Base-by-base conservation (phyloP, 2,329 filamentous ascomycete genomes). In the Immersiporthe knoxdaviesiana region DNA sequence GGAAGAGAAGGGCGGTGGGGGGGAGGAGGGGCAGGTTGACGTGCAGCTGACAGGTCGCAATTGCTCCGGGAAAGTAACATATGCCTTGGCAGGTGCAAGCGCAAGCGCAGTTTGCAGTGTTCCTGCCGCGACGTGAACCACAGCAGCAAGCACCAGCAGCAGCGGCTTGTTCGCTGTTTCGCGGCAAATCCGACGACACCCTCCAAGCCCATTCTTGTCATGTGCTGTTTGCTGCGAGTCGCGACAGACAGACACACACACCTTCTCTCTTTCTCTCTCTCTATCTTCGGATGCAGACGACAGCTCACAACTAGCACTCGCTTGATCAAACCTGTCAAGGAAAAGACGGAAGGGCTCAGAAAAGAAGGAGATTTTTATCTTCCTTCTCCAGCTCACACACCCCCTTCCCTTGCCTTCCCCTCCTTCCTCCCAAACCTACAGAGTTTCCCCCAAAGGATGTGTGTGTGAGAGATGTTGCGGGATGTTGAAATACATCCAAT, bases 11-110 rank as follows among this genome's bases (percentile, higher is more conserved):
- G 18, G n/a, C n/a, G n/a, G n/a, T n/a, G n/a, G n/a, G n/a, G n/a
- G n/a, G 35, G 8, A 35, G 24, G 24, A 27, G 10, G 18, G 4
- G 5, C 30, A n/a, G 10, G 60, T 30, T 63, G 60, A 63, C 60
- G 60, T 63, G 60, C 60, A 63, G 44, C 60, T 63, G 60, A 63
- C 60, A 63, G 60, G 60, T 63, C 41, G 39, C 60, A 63, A 24
- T 24, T 37, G 21, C 59, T n/a, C 52, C 52, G 52, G 35, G 8
- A 35, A 8, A 8, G 35, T n/a, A n/a, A 35, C 35, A 35, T 8
- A 35, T 8, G 47, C 47, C 35, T 47, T 30, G 7, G 24, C 60
- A 50, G 18, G 7, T 62, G 37, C 39, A 14, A 14, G 35, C 27
- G 32, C 41, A 14, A 14, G 35, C 24, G 60, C 39, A n/a, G 27